phyloP scores from a whole-genome alignment of 2,329 filamentous ascomycete genomes.

The Didymella exigua region DNA sequence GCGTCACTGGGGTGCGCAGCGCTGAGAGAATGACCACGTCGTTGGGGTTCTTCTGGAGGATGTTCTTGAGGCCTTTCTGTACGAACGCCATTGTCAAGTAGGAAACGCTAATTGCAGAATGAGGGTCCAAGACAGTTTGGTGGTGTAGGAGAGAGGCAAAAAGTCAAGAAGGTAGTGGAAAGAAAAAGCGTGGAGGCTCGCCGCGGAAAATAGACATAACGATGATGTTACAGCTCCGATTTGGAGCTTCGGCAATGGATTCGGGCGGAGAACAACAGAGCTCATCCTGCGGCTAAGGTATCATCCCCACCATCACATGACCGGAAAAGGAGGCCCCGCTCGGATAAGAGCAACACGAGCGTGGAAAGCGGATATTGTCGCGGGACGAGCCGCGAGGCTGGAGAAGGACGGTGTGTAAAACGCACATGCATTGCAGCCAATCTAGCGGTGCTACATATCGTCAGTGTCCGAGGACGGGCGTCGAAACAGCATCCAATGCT shows the following conservation, averaged over 20 bases:
- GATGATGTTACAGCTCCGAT: constrained; percentile 30
- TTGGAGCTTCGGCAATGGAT: constrained; percentile 45
- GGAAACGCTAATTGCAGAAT: constrained; percentile 20
- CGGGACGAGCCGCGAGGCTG: constrained; percentile 8
- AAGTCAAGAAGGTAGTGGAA: constrained; percentile 10
- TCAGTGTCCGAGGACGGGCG: constrained; percentile 1
- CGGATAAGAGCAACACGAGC: constrained; percentile 8
- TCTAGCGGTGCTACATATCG: constrained; percentile 12
- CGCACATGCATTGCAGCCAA: constrained; percentile 16
- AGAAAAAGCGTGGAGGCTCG: constrained; percentile 11
- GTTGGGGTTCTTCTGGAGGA: constrained; percentile 77
- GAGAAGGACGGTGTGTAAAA: constrained; percentile 8
- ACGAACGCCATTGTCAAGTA: constrained; percentile 50
- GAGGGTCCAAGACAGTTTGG: constrained; percentile 1
- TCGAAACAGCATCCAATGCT: constrained; percentile 4
- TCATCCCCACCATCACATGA: constrained; percentile 27
- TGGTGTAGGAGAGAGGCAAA: constrained; percentile 9
- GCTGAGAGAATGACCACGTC: constrained; percentile 90
- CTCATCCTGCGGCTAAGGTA: constrained; percentile 28
- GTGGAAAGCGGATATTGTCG: constrained; percentile 3
- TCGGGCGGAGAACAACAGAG: constrained; percentile 31
- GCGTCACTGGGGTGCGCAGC: constrained; percentile 85
- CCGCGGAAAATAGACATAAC: constrained; percentile 29
- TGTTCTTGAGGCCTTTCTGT: constrained; percentile 70
- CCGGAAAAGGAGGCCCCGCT: constrained; percentile 18